Conservation (phyloP, 2,329 filamentous ascomycete species). For the Trichoderma sp. region DNA sequence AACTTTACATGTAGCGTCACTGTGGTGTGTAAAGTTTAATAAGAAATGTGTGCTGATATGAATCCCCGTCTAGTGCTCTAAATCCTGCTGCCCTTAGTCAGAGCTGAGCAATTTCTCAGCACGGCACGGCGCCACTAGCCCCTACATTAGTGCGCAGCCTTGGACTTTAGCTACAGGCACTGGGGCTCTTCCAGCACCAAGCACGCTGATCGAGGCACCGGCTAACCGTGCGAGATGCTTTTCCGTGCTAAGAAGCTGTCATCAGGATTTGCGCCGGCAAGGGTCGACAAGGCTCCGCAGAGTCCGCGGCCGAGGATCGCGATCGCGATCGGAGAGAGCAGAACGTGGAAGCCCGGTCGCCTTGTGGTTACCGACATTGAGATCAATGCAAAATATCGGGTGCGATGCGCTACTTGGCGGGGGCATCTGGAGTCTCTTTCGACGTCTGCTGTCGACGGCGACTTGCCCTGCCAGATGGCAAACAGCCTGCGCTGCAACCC, state of each 20-base stretch:
- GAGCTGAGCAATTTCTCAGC: background rate
- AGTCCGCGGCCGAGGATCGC: conserved; percentile 21
- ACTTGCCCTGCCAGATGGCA: conserved; percentile 6
- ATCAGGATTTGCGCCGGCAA: conserved; percentile 11
- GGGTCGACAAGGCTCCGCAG: conserved; percentile 18
- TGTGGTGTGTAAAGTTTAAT: too few species aligned
- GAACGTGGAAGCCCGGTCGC: conserved; percentile 21
- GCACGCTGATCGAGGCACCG: background rate
- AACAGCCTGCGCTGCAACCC: background rate
- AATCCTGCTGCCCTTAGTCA: background rate
- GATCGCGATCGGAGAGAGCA: conserved; percentile 24
- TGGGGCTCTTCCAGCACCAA: background rate
- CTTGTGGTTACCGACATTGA: conserved; percentile 1
- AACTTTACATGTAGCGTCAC: too few species aligned
- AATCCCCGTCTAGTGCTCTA: background rate
- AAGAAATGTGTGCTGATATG: too few species aligned
- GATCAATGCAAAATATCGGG: background rate
- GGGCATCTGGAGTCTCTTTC: background rate
- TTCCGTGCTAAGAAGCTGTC: background rate
- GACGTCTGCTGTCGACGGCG: background rate
- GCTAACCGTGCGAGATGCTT: background rate
- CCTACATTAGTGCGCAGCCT: background rate
- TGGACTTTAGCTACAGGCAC: background rate
- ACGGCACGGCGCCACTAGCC: background rate
- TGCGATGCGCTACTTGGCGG: background rate